These are phyloP conservation scores for Colletotrichum plurivorum DNA, from an alignment of 2,329 filamentous ascomycete species.

Conservation along the genomic window DNA sequence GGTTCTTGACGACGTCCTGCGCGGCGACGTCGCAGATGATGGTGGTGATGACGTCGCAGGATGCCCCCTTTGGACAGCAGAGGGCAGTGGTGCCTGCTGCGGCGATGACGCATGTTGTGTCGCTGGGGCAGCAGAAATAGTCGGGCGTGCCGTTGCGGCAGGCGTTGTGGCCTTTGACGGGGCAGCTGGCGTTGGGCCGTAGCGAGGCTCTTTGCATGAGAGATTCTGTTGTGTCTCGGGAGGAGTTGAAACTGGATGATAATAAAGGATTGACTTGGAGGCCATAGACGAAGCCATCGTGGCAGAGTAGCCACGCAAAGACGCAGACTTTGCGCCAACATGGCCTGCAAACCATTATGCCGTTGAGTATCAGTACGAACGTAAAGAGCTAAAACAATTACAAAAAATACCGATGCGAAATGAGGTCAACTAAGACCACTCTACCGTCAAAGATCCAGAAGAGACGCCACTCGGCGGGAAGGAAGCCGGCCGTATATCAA, in stretches of 20 bases:
- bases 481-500: slow-evolving; percentile 29
- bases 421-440: neutral
- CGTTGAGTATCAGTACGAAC: neutral
- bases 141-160: slow-evolving; percentile 61
- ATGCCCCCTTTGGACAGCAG: slow-evolving; percentile 74
- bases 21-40: slow-evolving; percentile 75
- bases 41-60: slow-evolving; percentile 72
- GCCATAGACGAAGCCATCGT: neutral
- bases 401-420: neutral
- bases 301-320: slow-evolving; percentile 23
- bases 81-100: slow-evolving; percentile 75
- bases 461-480: slow-evolving; percentile 23
- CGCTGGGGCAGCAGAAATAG: slow-evolving; percentile 76
- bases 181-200: slow-evolving; percentile 32
- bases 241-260: neutral
- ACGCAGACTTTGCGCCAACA: slow-evolving; percentile 20
- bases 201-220: slow-evolving; percentile 6
- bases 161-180: slow-evolving; percentile 21
- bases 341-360: slow-evolving; percentile 11
- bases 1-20: slow-evolving; percentile 71
- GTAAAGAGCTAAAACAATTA: neutral
- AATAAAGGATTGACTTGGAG: slow-evolving; percentile 5
- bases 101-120: slow-evolving; percentile 70
- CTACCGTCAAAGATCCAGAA: neutral
- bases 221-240: neutral